phyloP scores from a whole-genome alignment of 2,329 filamentous ascomycete genomes.

The Colletotrichum orbiculare region DNA sequence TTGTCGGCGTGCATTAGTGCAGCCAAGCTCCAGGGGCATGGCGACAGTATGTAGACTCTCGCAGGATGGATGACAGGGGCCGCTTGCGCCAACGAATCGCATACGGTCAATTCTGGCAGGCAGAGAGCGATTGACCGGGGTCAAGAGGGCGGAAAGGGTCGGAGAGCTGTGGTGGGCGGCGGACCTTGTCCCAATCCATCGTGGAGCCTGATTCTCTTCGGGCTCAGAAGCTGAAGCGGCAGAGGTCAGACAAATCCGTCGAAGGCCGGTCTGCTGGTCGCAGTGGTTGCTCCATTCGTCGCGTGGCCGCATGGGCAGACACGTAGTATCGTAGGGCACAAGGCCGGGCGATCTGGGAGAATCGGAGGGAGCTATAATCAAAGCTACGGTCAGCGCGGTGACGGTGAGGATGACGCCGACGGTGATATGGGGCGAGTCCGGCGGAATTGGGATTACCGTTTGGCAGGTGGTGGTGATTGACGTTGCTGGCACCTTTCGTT shows the following conservation, averaged over 20 bases:
- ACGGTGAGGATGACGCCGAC: too few relatives aligned
- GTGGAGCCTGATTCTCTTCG: slow-evolving; percentile 19
- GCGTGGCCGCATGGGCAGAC: slow-evolving; percentile 28
- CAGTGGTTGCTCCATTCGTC: slow-evolving; percentile 37
- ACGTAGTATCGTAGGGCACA: slow-evolving; percentile 10
- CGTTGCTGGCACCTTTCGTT: too few relatives aligned
- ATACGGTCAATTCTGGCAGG: slow-evolving; percentile 9
- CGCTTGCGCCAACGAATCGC: slow-evolving; percentile 36
- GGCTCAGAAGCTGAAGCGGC: slow-evolving; percentile 1
- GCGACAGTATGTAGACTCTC: background rate
- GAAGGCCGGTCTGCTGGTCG: slow-evolving; percentile 27
- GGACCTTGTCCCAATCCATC: slow-evolving; percentile 27
- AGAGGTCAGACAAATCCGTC: slow-evolving; percentile 7
- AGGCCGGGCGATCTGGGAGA: slow-evolving; percentile 1
- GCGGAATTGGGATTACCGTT: background rate
- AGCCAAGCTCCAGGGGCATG: slow-evolving; percentile 22
- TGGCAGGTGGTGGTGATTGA: too few relatives aligned
- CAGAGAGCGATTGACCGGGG: slow-evolving; percentile 3
- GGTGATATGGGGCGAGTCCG: background rate
- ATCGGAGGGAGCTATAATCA: background rate
- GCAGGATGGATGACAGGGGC: slow-evolving; percentile 22
- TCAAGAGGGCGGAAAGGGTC: slow-evolving; percentile 14
- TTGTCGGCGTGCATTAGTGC: slow-evolving; percentile 33
- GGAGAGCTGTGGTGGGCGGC: slow-evolving; percentile 8
- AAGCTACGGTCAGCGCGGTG: background rate